Conservation (phyloP, 140 eudicot species). For the Anethum foeniculum region DNA sequence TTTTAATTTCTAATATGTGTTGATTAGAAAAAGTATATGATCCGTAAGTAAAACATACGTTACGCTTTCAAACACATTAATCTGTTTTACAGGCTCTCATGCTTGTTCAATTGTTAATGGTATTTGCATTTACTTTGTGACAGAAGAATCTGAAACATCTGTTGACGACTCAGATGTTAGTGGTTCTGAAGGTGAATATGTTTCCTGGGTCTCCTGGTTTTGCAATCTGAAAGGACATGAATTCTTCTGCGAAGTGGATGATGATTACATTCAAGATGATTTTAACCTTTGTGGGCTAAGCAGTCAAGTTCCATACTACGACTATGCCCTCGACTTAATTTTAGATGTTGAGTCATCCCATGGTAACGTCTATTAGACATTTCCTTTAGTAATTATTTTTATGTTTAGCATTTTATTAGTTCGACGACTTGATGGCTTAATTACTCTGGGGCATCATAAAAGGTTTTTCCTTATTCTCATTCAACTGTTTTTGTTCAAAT, state of each 20-base stretch:
- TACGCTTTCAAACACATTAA: not conserved
- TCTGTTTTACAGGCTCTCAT: not conserved
- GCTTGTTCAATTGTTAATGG: not conserved
- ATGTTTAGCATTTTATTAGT: not conserved
- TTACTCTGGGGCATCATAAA: not conserved
- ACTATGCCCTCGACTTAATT: conserved; percentile 33
- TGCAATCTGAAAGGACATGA: conserved; percentile 29
- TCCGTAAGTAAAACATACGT: not conserved
- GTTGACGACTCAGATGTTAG: conserved; percentile 31
- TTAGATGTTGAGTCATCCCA: conserved; percentile 33
- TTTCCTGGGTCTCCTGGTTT: conserved; percentile 34
- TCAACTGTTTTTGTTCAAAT: not conserved
- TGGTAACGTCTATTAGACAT: conserved; percentile 18
- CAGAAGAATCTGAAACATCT: conserved; percentile 28
- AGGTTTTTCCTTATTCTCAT: not conserved
- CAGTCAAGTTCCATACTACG: conserved; percentile 20
- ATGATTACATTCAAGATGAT: conserved; percentile 22
- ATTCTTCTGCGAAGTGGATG: conserved; percentile 20
- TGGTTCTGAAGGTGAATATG: conserved; percentile 29
- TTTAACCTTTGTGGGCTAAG: conserved; percentile 23
- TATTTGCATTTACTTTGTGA: conserved; percentile 6
- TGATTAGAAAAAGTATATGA: not conserved
- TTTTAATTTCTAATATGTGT: not conserved
- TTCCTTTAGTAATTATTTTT: not conserved
- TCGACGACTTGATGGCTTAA: not conserved